Percentiles rank a stretch among this genome's conserved stretches.
Conservation (phyloP, 2,329 filamentous ascomycete species). For the Chaetomiaceae sp. region DNA sequence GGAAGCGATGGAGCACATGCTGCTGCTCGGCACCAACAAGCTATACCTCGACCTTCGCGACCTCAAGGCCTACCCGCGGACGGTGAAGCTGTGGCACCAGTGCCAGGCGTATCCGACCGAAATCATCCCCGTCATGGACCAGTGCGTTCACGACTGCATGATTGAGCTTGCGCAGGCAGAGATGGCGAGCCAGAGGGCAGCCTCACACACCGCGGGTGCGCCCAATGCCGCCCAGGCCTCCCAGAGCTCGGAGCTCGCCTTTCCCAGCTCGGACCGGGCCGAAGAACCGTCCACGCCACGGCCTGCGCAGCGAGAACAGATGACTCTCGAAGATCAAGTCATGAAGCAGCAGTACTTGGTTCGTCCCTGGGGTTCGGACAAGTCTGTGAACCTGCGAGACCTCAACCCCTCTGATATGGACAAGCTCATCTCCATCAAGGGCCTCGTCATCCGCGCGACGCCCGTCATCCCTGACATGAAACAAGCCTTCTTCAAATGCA, state of each 20-base stretch:
- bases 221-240: conserved; percentile 43
- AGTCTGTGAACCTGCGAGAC: conserved; percentile 85
- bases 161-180: conserved; percentile 80
- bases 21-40: conserved; percentile 75
- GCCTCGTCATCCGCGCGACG: conserved; percentile 90
- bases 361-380: conserved; percentile 82
- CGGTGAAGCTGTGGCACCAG: conserved; percentile 92
- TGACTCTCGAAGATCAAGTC: conserved; percentile 73
- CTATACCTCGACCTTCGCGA: conserved; percentile 87
- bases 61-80: conserved; percentile 87
- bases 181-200: conserved; percentile 60
- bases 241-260: conserved; percentile 69
- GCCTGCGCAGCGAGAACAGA: conserved; percentile 41
- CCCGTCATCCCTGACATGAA: conserved; percentile 99
- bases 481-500: conserved; percentile 95
- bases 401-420: conserved; percentile 96
- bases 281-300: conserved; percentile 47
- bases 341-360: conserved; percentile 78
- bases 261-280: conserved; percentile 73
- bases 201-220: conserved; percentile 52
- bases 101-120: conserved; percentile 91
- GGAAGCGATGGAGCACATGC: conserved; percentile 83
- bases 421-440: conserved; percentile 90
- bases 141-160: conserved; percentile 88
- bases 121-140: conserved; percentile 95